phyloP scores from a whole-genome alignment of 2,329 filamentous ascomycete species.

The Ceratocystis smalleyi region DNA sequence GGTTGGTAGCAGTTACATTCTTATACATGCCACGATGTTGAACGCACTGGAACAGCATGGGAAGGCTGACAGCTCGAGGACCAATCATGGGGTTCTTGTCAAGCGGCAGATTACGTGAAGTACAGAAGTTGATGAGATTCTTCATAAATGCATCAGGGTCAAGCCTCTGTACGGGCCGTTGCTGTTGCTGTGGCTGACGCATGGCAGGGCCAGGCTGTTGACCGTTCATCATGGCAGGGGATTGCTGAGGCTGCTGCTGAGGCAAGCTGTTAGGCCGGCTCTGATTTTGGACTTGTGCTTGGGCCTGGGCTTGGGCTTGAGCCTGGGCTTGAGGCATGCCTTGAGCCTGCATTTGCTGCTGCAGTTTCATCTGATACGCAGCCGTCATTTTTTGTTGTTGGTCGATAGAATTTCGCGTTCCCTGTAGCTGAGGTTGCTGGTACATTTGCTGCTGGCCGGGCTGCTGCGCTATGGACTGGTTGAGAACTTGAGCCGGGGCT shows the following conservation, averaged over 20 bases:
- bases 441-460: conserved; percentile 27
- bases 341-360: conserved; percentile 46
- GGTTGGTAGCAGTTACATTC: conserved; percentile 50
- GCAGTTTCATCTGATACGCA: conserved; percentile 68
- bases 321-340: conserved; percentile 20
- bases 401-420: conserved; percentile 31
- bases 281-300: conserved; percentile 21
- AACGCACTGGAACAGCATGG: conserved; percentile 63
- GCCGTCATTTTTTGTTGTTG: conserved; percentile 56
- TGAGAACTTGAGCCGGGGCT: conserved; percentile 33
- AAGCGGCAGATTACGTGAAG: conserved; percentile 53
- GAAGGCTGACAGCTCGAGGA: conserved; percentile 57
- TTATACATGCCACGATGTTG: conserved; percentile 63
- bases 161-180: conserved; percentile 28
- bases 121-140: conserved; percentile 64
- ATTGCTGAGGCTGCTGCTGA: conserved; percentile 10
- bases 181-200: conserved; percentile 38
- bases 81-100: conserved; percentile 60
- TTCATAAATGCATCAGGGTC: conserved; percentile 59
- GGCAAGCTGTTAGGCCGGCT: conserved; percentile 18
- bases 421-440: conserved; percentile 12
- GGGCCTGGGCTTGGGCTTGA: conserved; percentile 11
- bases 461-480: conserved; percentile 41
- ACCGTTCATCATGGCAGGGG: conserved; percentile 9
- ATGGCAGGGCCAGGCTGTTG: conserved; percentile 26